Percentiles rank a stretch among this genome's conserved stretches.
Evolutionary conservation across 2,329 filamentous ascomycete genomes (phyloP).

Genomic region (Botrytis hyacinthi): DNA sequence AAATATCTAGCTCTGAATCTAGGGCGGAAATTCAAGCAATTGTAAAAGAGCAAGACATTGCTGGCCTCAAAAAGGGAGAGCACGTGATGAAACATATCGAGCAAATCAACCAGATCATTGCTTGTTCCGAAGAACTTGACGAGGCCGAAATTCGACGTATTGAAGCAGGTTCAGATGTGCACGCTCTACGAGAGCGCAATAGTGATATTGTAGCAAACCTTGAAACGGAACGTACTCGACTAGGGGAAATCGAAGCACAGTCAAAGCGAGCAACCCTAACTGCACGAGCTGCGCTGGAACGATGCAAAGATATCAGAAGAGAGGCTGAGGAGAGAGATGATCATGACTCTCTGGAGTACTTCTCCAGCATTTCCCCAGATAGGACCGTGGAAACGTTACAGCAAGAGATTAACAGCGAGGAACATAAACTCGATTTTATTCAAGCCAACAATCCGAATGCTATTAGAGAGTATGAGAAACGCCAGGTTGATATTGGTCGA

Average conservation of each 20-base stretch:
- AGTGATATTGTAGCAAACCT: slow-evolving; percentile 54
- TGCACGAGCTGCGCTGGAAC: slow-evolving; percentile 42
- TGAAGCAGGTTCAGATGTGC: slow-evolving; percentile 80
- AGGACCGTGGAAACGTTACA: slow-evolving; percentile 64
- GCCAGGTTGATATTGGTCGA: slow-evolving; percentile 66
- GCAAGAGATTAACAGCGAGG: slow-evolving; percentile 70
- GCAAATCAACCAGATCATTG: slow-evolving; percentile 60
- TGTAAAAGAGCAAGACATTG: slow-evolving; percentile 53
- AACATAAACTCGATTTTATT: slow-evolving; percentile 74
- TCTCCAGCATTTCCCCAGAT: slow-evolving; percentile 46
- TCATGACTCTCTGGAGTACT: slow-evolving; percentile 39
- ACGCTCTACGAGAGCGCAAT: slow-evolving; percentile 66
- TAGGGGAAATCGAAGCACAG: slow-evolving; percentile 42
- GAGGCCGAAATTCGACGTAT: slow-evolving; percentile 69
- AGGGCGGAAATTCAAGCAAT: slow-evolving; percentile 47
- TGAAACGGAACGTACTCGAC: slow-evolving; percentile 45
- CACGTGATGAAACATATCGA: slow-evolving; percentile 54
- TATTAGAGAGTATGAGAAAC: slow-evolving; percentile 73
- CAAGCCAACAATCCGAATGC: slow-evolving; percentile 74
- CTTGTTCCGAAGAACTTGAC: slow-evolving; percentile 61
- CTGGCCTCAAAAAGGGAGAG: slow-evolving; percentile 55
- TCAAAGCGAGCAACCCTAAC: slow-evolving; percentile 42
- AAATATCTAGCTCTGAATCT: slow-evolving; percentile 43
- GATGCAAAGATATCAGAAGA: slow-evolving; percentile 38
- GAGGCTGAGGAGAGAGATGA: slow-evolving; percentile 44